Percentiles rank a stretch among this genome's conserved stretches.
Conservation (phyloP, 2,329 filamentous ascomycete species). For the Mycocentrospora acerina region DNA sequence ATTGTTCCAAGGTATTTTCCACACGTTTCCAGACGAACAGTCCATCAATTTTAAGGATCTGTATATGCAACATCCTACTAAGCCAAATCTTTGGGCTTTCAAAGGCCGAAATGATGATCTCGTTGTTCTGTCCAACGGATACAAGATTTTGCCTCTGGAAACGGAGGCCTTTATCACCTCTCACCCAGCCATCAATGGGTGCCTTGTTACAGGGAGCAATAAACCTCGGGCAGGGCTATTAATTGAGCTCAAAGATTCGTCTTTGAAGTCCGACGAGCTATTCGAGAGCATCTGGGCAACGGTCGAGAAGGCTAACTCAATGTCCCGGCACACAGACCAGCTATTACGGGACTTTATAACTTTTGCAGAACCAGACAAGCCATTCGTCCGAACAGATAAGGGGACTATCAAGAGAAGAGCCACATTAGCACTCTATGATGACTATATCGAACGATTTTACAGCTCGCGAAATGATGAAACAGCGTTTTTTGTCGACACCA, state of each 20-base stretch:
- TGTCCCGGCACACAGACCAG: slow-evolving; percentile 42
- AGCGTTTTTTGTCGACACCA: slow-evolving; percentile 8
- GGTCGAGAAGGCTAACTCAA: slow-evolving; percentile 47
- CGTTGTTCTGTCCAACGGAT: slow-evolving; percentile 21
- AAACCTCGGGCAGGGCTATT: slow-evolving; percentile 33
- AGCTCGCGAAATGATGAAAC: slow-evolving; percentile 3
- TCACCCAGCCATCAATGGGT: slow-evolving; percentile 33
- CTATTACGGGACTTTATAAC: slow-evolving; percentile 47
- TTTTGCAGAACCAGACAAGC: slow-evolving; percentile 47
- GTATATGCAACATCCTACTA: slow-evolving; percentile 18
- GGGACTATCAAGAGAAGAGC: slow-evolving; percentile 47
- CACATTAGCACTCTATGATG: slow-evolving; percentile 45
- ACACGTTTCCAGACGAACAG: slow-evolving; percentile 19
- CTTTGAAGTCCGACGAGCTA: slow-evolving; percentile 19
- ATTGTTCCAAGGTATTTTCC: slow-evolving; percentile 23
- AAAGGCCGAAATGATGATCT: slow-evolving; percentile 23
- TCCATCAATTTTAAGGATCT: slow-evolving; percentile 23
- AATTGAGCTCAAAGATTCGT: slow-evolving; percentile 27
- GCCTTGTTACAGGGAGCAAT: slow-evolving; percentile 27
- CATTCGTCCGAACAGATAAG: slow-evolving; percentile 51
- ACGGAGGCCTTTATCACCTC: slow-evolving; percentile 23
- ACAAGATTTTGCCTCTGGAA: slow-evolving; percentile 21
- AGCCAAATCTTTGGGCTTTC: slow-evolving; percentile 20
- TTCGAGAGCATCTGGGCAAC: slow-evolving; percentile 50
- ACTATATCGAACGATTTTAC: slow-evolving; percentile 53